phyloP scores from a whole-genome alignment of 2,329 filamentous ascomycete genomes.

The Colletotrichum sp. region DNA sequence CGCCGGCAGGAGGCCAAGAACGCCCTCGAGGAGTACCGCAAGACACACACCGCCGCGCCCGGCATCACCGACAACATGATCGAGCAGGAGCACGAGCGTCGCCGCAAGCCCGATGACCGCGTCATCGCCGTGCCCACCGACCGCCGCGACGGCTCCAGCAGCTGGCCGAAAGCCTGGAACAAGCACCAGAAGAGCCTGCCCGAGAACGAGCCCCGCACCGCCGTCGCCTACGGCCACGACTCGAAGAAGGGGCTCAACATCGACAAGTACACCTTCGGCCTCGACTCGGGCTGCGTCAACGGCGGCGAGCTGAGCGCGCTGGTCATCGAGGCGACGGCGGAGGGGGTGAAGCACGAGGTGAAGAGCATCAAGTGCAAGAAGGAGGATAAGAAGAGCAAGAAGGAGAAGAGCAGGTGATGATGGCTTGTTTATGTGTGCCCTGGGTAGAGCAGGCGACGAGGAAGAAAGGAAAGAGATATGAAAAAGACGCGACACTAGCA shows the following conservation, averaged over 20 bases:
- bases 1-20: constrained; percentile 39
- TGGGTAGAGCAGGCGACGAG: neutral
- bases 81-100: constrained; percentile 21
- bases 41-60: constrained; percentile 18
- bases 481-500: neutral
- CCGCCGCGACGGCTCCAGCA: constrained; percentile 54
- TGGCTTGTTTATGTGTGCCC: neutral
- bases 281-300: constrained; percentile 83
- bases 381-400: constrained; percentile 5
- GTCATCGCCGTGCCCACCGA: constrained; percentile 42
- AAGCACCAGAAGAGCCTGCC: constrained; percentile 45
- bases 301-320: constrained; percentile 80
- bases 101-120: constrained; percentile 29
- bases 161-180: constrained; percentile 73
- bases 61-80: constrained; percentile 14
- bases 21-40: constrained; percentile 15
- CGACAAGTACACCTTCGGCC: constrained; percentile 76
- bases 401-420: constrained; percentile 18
- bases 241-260: constrained; percentile 69
- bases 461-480: neutral
- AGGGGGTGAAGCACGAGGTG: constrained; percentile 38
- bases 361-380: constrained; percentile 46
- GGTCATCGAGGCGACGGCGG: constrained; percentile 64
- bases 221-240: constrained; percentile 87
- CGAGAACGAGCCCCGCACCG: constrained; percentile 53